Percentiles rank a stretch among this genome's conserved stretches.
These are phyloP conservation scores for Oemleria cerasiformis DNA, from an alignment of 306 rosid genomes.

Conservation along the genomic window DNA sequence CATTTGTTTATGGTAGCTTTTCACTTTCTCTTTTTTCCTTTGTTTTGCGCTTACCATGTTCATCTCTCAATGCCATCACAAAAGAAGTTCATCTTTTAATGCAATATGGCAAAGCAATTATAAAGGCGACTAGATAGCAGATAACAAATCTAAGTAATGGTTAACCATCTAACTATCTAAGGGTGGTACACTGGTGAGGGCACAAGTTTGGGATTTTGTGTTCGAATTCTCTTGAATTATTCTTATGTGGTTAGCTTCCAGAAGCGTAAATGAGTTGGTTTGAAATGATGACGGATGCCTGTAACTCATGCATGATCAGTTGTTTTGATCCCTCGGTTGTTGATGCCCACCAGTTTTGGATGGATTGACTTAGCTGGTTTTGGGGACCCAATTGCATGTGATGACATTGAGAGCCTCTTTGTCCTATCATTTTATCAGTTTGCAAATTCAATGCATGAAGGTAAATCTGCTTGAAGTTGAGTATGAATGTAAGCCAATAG, in stretches of 20 bases:
- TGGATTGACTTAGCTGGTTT: conserved; percentile 8
- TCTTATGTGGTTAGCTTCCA: no score
- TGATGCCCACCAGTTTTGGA: conserved; percentile 11
- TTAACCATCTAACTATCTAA: no score
- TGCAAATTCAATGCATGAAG: not conserved
- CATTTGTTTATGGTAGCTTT: conserved; percentile 5
- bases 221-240: no score
- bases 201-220: no score
- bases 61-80: not conserved
- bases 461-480: conserved; percentile 6
- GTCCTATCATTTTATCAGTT: not conserved
- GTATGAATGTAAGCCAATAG: not conserved
- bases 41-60: not conserved
- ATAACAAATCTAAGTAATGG: no score
- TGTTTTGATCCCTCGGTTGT: no score
- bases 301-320: no score
- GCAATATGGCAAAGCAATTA: not conserved
- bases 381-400: conserved; percentile 31
- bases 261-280: no score
- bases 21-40: not conserved
- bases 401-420: not conserved
- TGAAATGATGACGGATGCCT: no score
- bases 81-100: conserved; percentile 5
- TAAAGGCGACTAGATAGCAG: not conserved
- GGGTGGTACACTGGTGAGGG: no score